Base-by-base conservation (phyloP, 148 eudicot species). In the Rhododendron mucronatum region DNA sequence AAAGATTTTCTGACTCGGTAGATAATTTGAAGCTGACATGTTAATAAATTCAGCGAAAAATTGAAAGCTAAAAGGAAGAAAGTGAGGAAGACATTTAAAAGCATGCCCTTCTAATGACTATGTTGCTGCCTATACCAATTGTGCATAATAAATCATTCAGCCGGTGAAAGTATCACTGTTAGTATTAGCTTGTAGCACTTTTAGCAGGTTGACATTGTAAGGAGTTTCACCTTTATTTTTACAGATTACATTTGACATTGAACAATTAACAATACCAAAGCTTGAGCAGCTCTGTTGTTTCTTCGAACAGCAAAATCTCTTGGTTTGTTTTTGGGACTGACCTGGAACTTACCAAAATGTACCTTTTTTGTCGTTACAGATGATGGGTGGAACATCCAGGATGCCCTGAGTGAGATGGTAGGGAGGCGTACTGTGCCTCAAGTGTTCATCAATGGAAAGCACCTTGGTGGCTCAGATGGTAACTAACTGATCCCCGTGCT, bases 401-500 rank as follows among this genome's bases (percentile, higher is more conserved):
- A 92, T 88, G 98, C 99, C 39, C 71, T 97, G 51, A 78, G 95
- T 83, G 91, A 89, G 65, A 85, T 94, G 84, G 91, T 95, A 44
- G 96, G 96, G 33, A 93, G 96, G 86, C 94, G 98, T 65, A 97
- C 99, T 35, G 99, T 97, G 8, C 99, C 99, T 16, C 99, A 97
- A 88, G 98, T 97, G 85, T 97, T 97, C 89, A 93, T 97, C 35
- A 91, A 94, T 48, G 99, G 99, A 57, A 95, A 97, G 84, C 99
- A 97, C 92, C 85, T 97, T 41, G 99, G 99, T 76, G 99, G 99
- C 85, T 93, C 99, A 83, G 99, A 97, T 93, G 99, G 99, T 95
- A 92, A 89, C 78, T 88, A 83, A 55, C 74, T 57, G 9, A 9
- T 78, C 44, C 61, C 67, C 30, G 23, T 63, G 10, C 33, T 59